Evolutionary conservation across 176 grass and related monocot genomes (phyloP), one percentile per base, ranked within the genome.

Genomic region (Elymus sibiricus): DNA sequence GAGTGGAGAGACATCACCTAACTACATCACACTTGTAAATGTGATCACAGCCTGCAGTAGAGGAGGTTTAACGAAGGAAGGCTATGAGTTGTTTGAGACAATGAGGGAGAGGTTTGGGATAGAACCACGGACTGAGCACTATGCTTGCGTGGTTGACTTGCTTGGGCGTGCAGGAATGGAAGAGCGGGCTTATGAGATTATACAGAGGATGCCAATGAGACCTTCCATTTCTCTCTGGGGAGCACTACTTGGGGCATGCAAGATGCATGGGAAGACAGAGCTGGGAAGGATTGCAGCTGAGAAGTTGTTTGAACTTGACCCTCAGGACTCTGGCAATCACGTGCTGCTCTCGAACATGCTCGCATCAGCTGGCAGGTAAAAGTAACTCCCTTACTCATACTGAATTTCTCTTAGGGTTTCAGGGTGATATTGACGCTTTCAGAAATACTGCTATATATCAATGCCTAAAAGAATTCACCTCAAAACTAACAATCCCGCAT

Each of bases 291-390:
- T 97, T 60, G 95, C 95, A 21, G 92, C 92, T 77, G 81, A 92
- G 38, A 94, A 89, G 86, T 86, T 97, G 74, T 93, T 92, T 78
- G 79, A 97, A 88, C 83, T 97, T 66, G 90, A 97, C 66, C 95
- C 92, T 5, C 78, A 89, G 61, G 92, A 97, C 53, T 86, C 90
- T 2, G 95, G 95, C 32, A 97, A 97, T 79, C 95, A 91, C 53
- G 88, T 97, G 72, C 75, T 94, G 65, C 89, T 97, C 34, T 94
- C 92, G 11, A 94, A 97, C 84, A 97, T 97, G 90, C 83, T 94
- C n/a, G 81, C 92, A 32, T 93, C 92, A 11, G 90, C 95, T 81
- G 92, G 92, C 70, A 90, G 94, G 94, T 94, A 80, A 90, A 71
- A 88, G 14, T 62, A 27, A 66, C 49, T 79, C 4, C 70, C 27